A percentile compares a stretch with the other conserved stretches of the same genome.
Evolutionary conservation across 2,329 filamentous ascomycete species (phyloP).

Genomic region (Blastomyces silverae): DNA sequence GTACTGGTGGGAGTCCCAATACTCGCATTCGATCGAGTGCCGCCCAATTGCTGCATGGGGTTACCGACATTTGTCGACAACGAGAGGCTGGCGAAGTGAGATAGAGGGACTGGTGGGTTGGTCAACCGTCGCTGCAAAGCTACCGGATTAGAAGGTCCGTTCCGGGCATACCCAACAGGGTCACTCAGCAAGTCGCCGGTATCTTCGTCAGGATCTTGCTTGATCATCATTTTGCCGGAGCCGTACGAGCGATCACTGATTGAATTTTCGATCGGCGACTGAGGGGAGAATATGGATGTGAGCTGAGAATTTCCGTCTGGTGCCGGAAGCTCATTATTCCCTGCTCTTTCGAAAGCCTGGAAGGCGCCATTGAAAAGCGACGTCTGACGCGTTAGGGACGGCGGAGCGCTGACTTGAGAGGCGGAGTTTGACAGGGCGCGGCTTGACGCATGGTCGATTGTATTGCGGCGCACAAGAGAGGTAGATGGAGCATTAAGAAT

Average conservation of each 20-base stretch:
- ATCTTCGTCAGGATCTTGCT: conserved; percentile 58
- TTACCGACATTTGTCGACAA: conserved; percentile 60
- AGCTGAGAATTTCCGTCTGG: conserved; percentile 46
- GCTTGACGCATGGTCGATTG: conserved; percentile 46
- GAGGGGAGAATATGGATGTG: conserved; percentile 55
- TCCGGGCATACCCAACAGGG: conserved; percentile 62
- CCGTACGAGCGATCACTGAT: conserved; percentile 47
- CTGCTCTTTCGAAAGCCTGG: conserved; percentile 51
- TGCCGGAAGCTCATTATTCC: conserved; percentile 48
- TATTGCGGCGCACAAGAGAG: conserved; percentile 43
- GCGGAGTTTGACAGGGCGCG: conserved; percentile 19
- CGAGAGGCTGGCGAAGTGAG: conserved; percentile 62
- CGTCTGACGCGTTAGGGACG: conserved; percentile 45
- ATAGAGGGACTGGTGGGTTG: conserved; percentile 63
- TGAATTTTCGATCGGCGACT: conserved; percentile 53
- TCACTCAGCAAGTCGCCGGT: conserved; percentile 57
- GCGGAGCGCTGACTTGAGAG: conserved; percentile 22
- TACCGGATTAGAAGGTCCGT: conserved; percentile 47
- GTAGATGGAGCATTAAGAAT: conserved; percentile 36
- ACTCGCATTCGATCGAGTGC: conserved; percentile 45
- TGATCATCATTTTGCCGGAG: conserved; percentile 57
- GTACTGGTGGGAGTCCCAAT: conserved; percentile 48
- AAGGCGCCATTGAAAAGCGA: conserved; percentile 54
- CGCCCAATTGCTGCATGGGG: conserved; percentile 49
- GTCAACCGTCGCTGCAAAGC: conserved; percentile 56